Evolutionary conservation across 1,284 basidiomycete species (phyloP), one percentile per base, ranked within the genome.

Genomic region (Melanopsichium pennsylvanicum): DNA sequence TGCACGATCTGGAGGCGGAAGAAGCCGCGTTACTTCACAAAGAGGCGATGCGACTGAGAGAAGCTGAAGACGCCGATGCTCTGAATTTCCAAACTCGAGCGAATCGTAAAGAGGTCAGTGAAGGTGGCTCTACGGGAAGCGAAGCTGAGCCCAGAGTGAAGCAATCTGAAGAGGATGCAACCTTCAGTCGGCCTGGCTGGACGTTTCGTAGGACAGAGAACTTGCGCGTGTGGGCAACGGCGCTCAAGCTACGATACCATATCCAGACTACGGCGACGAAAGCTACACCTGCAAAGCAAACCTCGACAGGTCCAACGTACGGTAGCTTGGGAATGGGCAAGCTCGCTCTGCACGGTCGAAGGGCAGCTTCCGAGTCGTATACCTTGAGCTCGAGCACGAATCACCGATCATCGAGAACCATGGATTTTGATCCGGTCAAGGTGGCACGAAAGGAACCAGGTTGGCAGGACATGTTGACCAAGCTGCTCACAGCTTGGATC

Each of bases 391-490:
- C n/a, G 13, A 10, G 22, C 11, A 15, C 45, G 8, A 12, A 21
- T 6, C 19, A 35, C 15, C 5, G 19, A 6, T 9, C 16, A 5
- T 47, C 49, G 6, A 48, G 15, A 5, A 48, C 48, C 7, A 59
- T 70, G 34, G 66, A 62, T 31, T 92, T 93, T 70, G 90, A 92
- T 73, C 87, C 90, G 0, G 86, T 85, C 42, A 79, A 87, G 11
- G 86, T 93, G 1, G 91, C 90, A 29, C 84, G 87, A 50, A 86
- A 85, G 56, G 90, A 89, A 9, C 84, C 85, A 0, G 90, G 89
- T 0, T 93, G 92, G 92, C 87, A 91, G 48, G 82, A 83, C 18
- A 90, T 92, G 89, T 83, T 93, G 11, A 87, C 88, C 76, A 73
- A 75, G 12, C 84, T 87, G 0, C 81, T 92, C 10, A 40, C 85